Evolutionary conservation across 495 filamentous ascomycete genomes (phyloP).

Genomic region (Cercophora newfieldiana): DNA sequence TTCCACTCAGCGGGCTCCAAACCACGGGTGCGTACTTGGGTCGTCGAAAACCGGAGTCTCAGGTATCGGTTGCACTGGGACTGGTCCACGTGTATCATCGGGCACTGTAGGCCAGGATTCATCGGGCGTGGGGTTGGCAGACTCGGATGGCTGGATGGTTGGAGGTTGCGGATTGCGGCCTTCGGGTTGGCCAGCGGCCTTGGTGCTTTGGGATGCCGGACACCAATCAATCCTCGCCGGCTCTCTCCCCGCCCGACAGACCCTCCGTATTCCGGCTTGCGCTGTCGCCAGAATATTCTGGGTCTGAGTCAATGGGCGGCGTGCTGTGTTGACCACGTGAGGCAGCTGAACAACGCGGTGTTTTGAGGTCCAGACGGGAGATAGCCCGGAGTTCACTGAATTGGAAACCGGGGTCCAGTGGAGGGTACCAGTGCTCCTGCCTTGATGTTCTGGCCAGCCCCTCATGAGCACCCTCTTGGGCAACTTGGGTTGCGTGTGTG

Average conservation of each 20-base stretch:
- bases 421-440: background rate
- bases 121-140: conserved; percentile 30
- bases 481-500: conserved; percentile 12
- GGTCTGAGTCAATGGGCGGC: background rate
- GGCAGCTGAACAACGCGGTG: background rate
- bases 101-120: conserved; percentile 24
- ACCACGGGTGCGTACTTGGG: conserved; percentile 23
- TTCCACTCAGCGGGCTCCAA: conserved; percentile 10
- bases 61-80: conserved; percentile 26
- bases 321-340: background rate
- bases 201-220: background rate
- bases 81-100: conserved; percentile 43
- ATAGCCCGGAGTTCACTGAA: background rate
- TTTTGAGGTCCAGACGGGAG: background rate
- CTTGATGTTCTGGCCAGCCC: background rate
- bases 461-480: background rate
- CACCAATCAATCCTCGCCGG: conserved; percentile 11
- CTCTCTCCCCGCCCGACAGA: conserved; percentile 4
- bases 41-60: conserved; percentile 20
- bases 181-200: conserved; percentile 4
- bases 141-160: conserved; percentile 7
- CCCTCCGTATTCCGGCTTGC: conserved; percentile 9
- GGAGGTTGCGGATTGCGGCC: conserved; percentile 8
- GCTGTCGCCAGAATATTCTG: background rate
- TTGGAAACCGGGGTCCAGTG: background rate